Conservation (phyloP, 2,329 filamentous ascomycete species). For the Boeremia lycopersici region DNA sequence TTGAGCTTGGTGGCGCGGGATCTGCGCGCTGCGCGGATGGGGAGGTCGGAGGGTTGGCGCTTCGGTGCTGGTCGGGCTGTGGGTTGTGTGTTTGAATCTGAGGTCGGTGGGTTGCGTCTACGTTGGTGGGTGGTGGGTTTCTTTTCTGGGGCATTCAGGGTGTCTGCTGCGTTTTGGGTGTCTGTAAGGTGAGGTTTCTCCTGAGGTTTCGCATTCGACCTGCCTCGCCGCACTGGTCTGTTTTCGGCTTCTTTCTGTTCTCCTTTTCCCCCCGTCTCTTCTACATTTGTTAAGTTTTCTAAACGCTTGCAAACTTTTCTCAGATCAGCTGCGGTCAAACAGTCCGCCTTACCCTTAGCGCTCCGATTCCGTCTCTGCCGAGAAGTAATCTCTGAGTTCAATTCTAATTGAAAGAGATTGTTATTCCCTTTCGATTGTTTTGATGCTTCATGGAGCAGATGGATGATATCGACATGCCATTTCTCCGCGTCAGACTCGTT, state of each 20-base stretch:
- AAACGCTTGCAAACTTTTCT: not conserved
- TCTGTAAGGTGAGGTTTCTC: not conserved
- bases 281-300: not conserved
- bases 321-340: slow-evolving; percentile 4
- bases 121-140: not conserved
- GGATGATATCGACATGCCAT: slow-evolving; percentile 7
- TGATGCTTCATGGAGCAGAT: slow-evolving; percentile 7
- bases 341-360: not conserved
- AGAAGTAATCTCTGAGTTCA: not conserved
- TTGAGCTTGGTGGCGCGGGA: not conserved
- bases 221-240: not conserved
- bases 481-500: not conserved
- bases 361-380: not conserved
- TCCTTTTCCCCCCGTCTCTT: not conserved
- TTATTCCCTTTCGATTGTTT: not conserved
- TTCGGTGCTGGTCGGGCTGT: not conserved
- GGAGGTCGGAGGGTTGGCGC: slow-evolving; percentile 9
- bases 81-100: not conserved
- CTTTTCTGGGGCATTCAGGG: not conserved
- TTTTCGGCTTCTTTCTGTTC: not conserved
- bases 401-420: not conserved
- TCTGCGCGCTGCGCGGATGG: slow-evolving; percentile 2
- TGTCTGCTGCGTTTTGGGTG: not conserved
- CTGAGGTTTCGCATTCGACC: not conserved
- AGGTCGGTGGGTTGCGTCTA: not conserved